A percentile compares a stretch with the other conserved stretches of the same genome.
phyloP scores from a whole-genome alignment of 1,284 basidiomycete genomes.

The Butyriboletus appendiculatus region DNA sequence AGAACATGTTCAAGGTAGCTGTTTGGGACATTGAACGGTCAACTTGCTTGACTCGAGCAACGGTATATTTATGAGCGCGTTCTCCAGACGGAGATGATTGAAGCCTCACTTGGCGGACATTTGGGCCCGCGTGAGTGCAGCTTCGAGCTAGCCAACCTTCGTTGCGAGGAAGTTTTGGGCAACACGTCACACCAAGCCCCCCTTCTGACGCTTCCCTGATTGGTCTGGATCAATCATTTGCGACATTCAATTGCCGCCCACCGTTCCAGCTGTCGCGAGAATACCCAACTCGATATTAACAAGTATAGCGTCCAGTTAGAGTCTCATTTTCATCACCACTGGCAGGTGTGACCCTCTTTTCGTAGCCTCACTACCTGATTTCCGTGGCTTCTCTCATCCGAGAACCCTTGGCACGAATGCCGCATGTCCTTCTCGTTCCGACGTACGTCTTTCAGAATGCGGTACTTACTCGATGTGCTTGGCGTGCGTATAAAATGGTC shows the following conservation, averaged over 20 bases:
- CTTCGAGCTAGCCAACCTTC: background rate
- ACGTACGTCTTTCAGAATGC: background rate
- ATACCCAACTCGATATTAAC: background rate
- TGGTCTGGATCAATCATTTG: background rate
- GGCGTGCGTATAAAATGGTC: constrained; percentile 22
- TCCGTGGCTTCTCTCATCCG: background rate
- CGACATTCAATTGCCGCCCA: background rate
- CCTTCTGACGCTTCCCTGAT: background rate
- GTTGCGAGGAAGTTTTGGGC: background rate
- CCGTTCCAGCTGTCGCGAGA: background rate
- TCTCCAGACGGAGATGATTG: constrained; percentile 11
- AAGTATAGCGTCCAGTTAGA: background rate
- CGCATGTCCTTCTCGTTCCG: background rate
- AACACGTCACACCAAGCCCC: background rate
- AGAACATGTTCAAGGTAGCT: background rate
- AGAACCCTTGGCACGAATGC: background rate
- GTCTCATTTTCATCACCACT: too few species aligned
- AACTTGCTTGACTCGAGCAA: background rate
- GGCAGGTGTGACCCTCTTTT: background rate
- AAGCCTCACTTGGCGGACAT: constrained; percentile 1
- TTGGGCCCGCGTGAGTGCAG: background rate
- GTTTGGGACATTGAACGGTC: constrained; percentile 1
- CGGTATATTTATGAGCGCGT: background rate
- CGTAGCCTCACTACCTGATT: background rate
- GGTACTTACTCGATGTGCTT: constrained; percentile 7